A percentile compares a stretch with the other conserved stretches of the same genome.
Conservation (phyloP, 371 early-diverging fungal species). For the Lichtheimia hyalospora region DNA sequence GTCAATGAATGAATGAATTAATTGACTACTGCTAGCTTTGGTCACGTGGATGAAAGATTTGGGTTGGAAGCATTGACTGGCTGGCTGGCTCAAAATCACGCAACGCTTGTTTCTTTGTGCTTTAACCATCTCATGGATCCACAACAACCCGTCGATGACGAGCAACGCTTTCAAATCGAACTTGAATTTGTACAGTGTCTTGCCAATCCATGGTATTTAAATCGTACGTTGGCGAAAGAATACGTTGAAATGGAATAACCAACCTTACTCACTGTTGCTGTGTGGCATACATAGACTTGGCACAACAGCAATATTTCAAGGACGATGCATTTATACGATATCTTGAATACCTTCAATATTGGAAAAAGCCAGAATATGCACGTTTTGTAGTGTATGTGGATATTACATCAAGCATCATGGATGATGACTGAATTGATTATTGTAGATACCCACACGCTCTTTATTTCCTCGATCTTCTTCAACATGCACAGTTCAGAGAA, state of each 20-base stretch:
- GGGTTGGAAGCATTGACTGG: too few relatives aligned
- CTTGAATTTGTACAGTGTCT: conserved; percentile 94
- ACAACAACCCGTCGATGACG: conserved; percentile 1
- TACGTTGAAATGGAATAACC: too few relatives aligned
- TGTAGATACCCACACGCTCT: conserved; percentile 85
- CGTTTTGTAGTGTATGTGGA: conserved; percentile 77
- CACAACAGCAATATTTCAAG: conserved; percentile 85
- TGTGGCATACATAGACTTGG: conserved; percentile 76
- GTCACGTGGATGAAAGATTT: too few relatives aligned
- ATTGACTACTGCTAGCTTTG: too few relatives aligned
- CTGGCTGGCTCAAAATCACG: too few relatives aligned
- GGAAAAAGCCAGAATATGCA: conserved; percentile 87
- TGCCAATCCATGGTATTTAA: conserved; percentile 93
- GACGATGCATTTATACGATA: conserved; percentile 85
- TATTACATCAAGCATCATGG: not conserved
- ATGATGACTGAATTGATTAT: not conserved
- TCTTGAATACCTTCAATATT: conserved; percentile 88
- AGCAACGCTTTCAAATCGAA: conserved; percentile 74
- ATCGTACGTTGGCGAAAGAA: conserved; percentile 51
- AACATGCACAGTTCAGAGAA: conserved; percentile 78
- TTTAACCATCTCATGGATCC: too few relatives aligned
- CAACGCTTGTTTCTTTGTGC: too few relatives aligned
- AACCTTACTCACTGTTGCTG: too few relatives aligned
- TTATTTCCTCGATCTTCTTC: conserved; percentile 82
- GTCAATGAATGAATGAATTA: too few relatives aligned